Evolutionary conservation across 495 filamentous ascomycete species (phyloP).

Genomic region (Copromyces sp.): DNA sequence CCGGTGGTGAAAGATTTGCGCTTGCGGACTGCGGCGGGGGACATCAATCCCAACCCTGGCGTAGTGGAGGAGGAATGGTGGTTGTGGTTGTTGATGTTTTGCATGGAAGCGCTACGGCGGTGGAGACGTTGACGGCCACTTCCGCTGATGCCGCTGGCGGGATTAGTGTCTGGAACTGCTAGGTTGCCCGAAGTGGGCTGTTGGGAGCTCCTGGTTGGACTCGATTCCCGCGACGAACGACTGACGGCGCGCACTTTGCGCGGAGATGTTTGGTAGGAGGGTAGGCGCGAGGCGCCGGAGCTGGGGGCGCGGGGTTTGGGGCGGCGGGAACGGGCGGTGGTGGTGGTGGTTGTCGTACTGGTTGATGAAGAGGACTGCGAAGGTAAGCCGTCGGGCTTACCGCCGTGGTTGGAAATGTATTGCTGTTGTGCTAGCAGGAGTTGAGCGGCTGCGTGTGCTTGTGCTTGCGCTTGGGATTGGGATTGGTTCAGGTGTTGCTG

Average conservation of each 20-base stretch:
- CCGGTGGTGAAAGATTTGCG: constrained; percentile 16
- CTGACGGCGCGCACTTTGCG: constrained; percentile 25
- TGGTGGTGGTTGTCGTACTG: not conserved
- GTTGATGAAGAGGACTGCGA: not conserved
- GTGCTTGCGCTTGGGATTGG: not conserved
- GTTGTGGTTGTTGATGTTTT: constrained; percentile 7
- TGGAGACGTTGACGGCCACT: constrained; percentile 15
- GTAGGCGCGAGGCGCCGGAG: constrained; percentile 29
- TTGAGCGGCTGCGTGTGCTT: not conserved
- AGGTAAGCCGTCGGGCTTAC: not conserved
- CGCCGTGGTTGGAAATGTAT: not conserved
- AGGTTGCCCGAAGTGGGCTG: not conserved
- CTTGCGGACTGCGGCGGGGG: constrained; percentile 15
- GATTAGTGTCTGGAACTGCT: not conserved
- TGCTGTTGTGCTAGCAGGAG: not conserved
- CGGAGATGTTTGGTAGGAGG: constrained; percentile 23
- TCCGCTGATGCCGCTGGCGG: constrained; percentile 9
- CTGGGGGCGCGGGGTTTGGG: constrained; percentile 33
- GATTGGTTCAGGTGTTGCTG: constrained; percentile 3
- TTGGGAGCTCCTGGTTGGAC: not conserved
- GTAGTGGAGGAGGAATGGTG: no score
- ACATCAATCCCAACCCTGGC: not conserved
- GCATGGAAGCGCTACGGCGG: constrained; percentile 19
- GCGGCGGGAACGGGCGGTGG: constrained; percentile 15
- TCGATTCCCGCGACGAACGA: constrained; percentile 4